These are phyloP conservation scores for Radiomyces spectabilis DNA, from an alignment of 192 early-diverging fungal species.

Conservation along the genomic window DNA sequence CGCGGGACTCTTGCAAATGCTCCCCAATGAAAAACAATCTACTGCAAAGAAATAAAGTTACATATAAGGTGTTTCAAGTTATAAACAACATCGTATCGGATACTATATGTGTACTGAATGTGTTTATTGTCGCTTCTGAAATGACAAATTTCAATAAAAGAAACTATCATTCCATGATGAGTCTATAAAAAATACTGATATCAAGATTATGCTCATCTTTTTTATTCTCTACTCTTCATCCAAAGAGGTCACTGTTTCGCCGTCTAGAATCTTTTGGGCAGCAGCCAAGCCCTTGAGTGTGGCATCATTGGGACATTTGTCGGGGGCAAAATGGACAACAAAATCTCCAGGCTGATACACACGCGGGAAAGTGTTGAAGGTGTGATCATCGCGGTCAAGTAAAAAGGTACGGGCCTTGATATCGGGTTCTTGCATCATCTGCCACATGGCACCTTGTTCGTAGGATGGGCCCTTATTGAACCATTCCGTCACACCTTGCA, in stretches of 20 bases:
- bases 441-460: conserved; percentile 55
- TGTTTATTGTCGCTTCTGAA: too few relatives aligned
- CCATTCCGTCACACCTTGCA: conserved; percentile 31
- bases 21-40: too few relatives aligned
- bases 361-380: conserved; percentile 52
- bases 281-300: conserved; percentile 33
- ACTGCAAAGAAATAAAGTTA: too few relatives aligned
- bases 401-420: conserved; percentile 28
- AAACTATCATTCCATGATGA: too few relatives aligned
- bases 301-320: conserved; percentile 40
- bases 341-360: conserved; percentile 38
- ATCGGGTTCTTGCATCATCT: conserved; percentile 32
- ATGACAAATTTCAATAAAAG: too few relatives aligned
- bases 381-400: conserved; percentile 42
- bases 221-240: conserved; percentile 7
- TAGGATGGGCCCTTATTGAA: conserved; percentile 29
- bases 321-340: conserved; percentile 52
- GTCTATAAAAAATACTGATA: too few relatives aligned
- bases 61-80: too few relatives aligned
- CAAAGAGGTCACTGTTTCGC: conserved; percentile 1
- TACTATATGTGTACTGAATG: too few relatives aligned
- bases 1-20: too few relatives aligned
- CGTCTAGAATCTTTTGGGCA: conserved; percentile 16
- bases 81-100: too few relatives aligned
- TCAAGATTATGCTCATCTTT: too few relatives aligned